Conservation (phyloP, 257 asterid species). For the Ballota nigra region DNA sequence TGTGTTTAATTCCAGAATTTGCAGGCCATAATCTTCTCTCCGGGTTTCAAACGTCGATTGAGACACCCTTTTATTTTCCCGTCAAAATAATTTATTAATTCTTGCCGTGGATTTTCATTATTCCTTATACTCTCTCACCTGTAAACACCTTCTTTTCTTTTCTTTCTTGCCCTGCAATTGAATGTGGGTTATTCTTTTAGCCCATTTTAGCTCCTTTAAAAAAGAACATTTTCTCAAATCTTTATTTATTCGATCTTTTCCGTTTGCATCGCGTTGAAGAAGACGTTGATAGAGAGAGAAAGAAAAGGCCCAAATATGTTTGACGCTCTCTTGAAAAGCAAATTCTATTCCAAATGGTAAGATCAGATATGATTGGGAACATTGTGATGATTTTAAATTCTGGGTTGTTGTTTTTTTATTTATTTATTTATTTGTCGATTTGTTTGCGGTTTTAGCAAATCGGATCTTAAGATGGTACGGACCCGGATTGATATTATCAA, state of each 20-base stretch:
- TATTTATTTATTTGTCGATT: neutral
- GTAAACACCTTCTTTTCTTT: constrained; percentile 45
- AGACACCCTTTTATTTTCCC: constrained; percentile 9
- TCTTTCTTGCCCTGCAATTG: constrained; percentile 25
- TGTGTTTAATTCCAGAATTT: neutral
- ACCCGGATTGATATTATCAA: constrained; percentile 58
- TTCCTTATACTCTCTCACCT: constrained; percentile 18
- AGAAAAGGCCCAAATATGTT: constrained; percentile 43
- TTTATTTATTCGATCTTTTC: constrained; percentile 12
- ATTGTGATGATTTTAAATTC: neutral
- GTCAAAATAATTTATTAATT: neutral
- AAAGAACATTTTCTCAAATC: constrained; percentile 21
- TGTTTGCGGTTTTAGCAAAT: constrained; percentile 47
- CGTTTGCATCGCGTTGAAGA: neutral
- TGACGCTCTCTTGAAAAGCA: constrained; percentile 60
- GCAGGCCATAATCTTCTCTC: constrained; percentile 9
- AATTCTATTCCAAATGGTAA: constrained; percentile 67
- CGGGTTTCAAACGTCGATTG: constrained; percentile 29
- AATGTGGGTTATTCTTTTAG: constrained; percentile 30
- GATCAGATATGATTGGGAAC: constrained; percentile 7
- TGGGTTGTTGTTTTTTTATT: neutral
- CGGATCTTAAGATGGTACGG: constrained; percentile 54
- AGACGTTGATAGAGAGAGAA: neutral
- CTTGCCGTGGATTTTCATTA: constrained; percentile 22
- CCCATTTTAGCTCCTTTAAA: constrained; percentile 30